A percentile compares a stretch with the other conserved stretches of the same genome.
Conservation (phyloP, 1,284 basidiomycete species). For the Apiotrichum montevideense region DNA sequence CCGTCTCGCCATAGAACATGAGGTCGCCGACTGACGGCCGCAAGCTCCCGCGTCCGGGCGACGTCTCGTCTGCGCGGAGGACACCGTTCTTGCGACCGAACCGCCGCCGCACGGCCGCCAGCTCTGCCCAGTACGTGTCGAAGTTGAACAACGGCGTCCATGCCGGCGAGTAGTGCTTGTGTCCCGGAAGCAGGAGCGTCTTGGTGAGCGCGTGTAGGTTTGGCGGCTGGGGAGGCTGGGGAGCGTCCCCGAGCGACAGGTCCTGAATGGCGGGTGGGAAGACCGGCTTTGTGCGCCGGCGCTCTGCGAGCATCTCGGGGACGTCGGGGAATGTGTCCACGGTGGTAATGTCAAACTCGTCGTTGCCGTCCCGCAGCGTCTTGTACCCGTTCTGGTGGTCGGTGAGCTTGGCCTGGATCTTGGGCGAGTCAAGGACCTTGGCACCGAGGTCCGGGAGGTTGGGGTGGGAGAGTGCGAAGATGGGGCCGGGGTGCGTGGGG, state of each 20-base stretch:
- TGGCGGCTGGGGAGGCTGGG: slow-evolving; percentile 51
- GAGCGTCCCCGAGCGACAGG: slow-evolving; percentile 30
- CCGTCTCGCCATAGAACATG: slow-evolving; percentile 77
- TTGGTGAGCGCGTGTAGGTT: slow-evolving; percentile 38
- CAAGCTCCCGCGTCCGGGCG: slow-evolving; percentile 11
- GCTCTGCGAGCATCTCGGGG: slow-evolving; percentile 42
- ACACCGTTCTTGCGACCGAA: slow-evolving; percentile 29
- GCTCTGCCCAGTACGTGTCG: slow-evolving; percentile 42
- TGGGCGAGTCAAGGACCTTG: slow-evolving; percentile 12
- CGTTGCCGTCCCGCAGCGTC: slow-evolving; percentile 56
- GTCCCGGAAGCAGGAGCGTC: slow-evolving; percentile 33
- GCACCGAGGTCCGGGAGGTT: slow-evolving; percentile 23
- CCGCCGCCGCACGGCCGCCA: slow-evolving; percentile 37
- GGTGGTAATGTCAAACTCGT: slow-evolving; percentile 61
- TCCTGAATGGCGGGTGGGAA: slow-evolving; percentile 18
- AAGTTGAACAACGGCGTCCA: slow-evolving; percentile 51
- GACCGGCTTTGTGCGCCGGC: slow-evolving; percentile 38
- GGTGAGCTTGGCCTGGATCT: slow-evolving; percentile 24
- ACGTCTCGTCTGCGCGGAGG: slow-evolving; percentile 20
- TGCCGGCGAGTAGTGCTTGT: slow-evolving; percentile 22
- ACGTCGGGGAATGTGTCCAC: slow-evolving; percentile 32
- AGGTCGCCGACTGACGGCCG: slow-evolving; percentile 58
- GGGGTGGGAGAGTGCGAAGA: slow-evolving; percentile 43
- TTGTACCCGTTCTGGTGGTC: slow-evolving; percentile 29
- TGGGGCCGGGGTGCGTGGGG: slow-evolving; percentile 45